Evolutionary conservation across 805 yeast genomes (phyloP).

Genomic region (Candida bentonensis): DNA sequence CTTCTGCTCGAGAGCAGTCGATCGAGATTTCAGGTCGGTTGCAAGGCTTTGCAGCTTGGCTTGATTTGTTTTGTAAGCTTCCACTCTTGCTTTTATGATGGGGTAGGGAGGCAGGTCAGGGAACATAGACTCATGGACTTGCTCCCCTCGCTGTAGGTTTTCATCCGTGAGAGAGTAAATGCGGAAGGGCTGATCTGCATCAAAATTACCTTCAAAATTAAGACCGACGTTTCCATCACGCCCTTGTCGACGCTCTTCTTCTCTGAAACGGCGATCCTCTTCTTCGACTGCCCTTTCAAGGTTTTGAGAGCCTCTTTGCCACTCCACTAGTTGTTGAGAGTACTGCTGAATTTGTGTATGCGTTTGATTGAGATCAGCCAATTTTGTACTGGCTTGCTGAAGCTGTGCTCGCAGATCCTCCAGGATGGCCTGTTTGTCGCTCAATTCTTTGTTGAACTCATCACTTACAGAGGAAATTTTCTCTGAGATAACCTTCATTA

Average conservation of each 20-base stretch:
- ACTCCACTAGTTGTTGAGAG: constrained; percentile 28
- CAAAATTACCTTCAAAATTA: constrained; percentile 40
- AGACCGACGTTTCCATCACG: constrained; percentile 4
- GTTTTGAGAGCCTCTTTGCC: constrained; percentile 41
- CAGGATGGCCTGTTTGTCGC: constrained; percentile 35
- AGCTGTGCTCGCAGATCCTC: constrained; percentile 33
- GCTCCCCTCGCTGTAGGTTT: constrained; percentile 3
- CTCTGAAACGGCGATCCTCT: constrained; percentile 42
- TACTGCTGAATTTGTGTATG: constrained; percentile 2
- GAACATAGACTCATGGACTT: constrained; percentile 4
- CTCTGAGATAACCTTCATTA: constrained; percentile 37
- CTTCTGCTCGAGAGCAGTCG: constrained; percentile 50
- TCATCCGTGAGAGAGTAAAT: constrained; percentile 19
- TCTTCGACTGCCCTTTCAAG: constrained; percentile 49
- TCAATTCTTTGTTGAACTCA: constrained; percentile 46
- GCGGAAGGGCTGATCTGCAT: constrained; percentile 87
- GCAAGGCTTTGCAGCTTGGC: constrained; percentile 38
- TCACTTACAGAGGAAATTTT: constrained; percentile 38
- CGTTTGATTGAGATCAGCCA: not conserved
- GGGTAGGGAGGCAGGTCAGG: constrained; percentile 31
- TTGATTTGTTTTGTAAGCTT: constrained; percentile 67
- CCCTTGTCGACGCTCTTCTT: constrained; percentile 21
- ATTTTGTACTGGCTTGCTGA: constrained; percentile 34
- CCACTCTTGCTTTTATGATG: constrained; percentile 60
- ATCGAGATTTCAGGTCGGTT: constrained; percentile 36